phyloP scores from a whole-genome alignment of 495 filamentous ascomycete species.

The Friedmanniomyces endolithicus region DNA sequence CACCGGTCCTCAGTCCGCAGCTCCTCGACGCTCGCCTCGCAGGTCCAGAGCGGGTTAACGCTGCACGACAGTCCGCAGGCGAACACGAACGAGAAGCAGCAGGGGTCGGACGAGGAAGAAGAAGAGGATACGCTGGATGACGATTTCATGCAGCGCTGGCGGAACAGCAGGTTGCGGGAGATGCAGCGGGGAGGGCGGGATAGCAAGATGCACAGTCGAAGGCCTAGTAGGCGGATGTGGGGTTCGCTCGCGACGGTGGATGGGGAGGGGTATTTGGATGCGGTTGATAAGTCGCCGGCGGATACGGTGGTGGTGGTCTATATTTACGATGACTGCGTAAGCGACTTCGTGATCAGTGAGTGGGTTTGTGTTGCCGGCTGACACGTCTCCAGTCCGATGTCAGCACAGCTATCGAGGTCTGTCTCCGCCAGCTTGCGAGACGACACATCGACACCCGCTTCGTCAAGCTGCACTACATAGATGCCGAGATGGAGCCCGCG shows the following conservation, averaged over 20 bases:
- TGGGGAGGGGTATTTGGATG: conserved; percentile 82
- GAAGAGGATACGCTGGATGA: conserved; percentile 59
- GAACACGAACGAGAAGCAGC: conserved; percentile 15
- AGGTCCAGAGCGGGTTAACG: conserved; percentile 15
- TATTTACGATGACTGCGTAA: conserved; percentile 81
- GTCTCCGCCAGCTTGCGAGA: conserved; percentile 56
- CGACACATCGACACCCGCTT: conserved; percentile 63
- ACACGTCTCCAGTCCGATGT: conserved; percentile 50
- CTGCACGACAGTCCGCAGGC: conserved; percentile 19
- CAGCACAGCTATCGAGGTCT: conserved; percentile 63
- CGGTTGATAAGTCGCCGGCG: conserved; percentile 72
- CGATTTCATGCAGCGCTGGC: conserved; percentile 71
- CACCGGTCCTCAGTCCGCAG: conserved; percentile 25
- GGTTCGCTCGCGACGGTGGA: conserved; percentile 75
- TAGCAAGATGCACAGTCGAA: conserved; percentile 36
- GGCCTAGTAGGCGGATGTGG: conserved; percentile 51
- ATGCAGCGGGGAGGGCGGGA: conserved; percentile 39
- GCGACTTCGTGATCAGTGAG: conserved; percentile 15
- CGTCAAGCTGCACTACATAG: conserved; percentile 79
- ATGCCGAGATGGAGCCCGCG: conserved; percentile 89
- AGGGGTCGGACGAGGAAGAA: conserved; percentile 32
- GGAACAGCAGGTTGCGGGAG: conserved; percentile 63
- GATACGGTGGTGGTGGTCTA: conserved; percentile 88
- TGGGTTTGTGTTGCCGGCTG: neutral
- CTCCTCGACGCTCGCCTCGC: conserved; percentile 4